phyloP scores from a whole-genome alignment of 352 stramenopile genomes.

The Globisporangium uncinulatum region DNA sequence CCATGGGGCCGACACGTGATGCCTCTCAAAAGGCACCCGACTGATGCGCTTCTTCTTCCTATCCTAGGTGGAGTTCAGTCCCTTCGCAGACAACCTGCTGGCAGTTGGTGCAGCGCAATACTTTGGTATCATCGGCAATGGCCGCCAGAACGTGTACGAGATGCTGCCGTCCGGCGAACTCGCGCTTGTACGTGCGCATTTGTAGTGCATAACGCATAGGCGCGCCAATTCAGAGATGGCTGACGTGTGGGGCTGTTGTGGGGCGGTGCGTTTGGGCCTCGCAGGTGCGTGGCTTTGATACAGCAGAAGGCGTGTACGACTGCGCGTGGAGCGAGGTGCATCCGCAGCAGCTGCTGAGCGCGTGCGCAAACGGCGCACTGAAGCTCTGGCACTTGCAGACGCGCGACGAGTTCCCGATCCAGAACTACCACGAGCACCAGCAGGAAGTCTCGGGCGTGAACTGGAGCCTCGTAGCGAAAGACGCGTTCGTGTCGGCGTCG shows the following conservation, averaged over 20 bases:
- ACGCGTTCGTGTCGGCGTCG: conserved; percentile 80
- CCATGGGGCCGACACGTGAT: neutral
- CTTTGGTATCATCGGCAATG: conserved; percentile 92
- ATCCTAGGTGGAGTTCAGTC: conserved; percentile 86
- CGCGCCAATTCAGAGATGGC: too few species aligned
- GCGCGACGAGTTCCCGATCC: conserved; percentile 83
- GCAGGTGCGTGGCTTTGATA: conserved; percentile 86
- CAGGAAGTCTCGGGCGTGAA: conserved; percentile 86
- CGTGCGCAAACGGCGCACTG: conserved; percentile 78
- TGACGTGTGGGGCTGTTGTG: neutral
- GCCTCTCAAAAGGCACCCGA: neutral
- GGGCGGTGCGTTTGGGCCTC: neutral
- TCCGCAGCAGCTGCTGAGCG: conserved; percentile 80
- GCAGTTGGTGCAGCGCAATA: conserved; percentile 88
- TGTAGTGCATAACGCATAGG: too few species aligned
- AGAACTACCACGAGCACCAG: conserved; percentile 83
- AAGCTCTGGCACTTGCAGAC: conserved; percentile 91
- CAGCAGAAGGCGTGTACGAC: conserved; percentile 86
- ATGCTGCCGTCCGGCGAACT: conserved; percentile 60
- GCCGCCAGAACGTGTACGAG: conserved; percentile 79
- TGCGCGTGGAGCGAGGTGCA: conserved; percentile 89
- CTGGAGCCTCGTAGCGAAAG: conserved; percentile 89
- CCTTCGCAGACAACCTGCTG: conserved; percentile 84
- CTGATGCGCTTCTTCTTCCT: neutral
- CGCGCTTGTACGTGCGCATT: conserved; percentile 30